phyloP scores from a whole-genome alignment of 192 early-diverging fungal species.

The Podila clonocystis region DNA sequence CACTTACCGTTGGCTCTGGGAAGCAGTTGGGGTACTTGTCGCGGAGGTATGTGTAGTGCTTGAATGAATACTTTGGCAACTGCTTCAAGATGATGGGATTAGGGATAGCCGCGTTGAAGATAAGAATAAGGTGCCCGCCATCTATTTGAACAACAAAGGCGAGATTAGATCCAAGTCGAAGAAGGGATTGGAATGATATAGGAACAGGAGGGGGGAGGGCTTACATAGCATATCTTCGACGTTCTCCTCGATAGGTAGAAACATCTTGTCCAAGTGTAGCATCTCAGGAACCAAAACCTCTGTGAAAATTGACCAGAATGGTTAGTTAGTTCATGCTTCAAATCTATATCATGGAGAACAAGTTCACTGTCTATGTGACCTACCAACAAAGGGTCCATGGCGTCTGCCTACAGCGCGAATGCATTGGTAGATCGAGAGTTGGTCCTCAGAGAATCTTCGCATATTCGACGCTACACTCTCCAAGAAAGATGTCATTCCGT shows the following conservation, averaged over 20 bases:
- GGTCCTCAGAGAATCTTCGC: conserved; percentile 74
- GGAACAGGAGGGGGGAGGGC: background rate
- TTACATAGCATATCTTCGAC: conserved; percentile 73
- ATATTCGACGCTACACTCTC: conserved; percentile 71
- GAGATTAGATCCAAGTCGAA: background rate
- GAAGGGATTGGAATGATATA: background rate
- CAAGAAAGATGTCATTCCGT: conserved; percentile 62
- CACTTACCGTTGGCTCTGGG: conserved; percentile 62
- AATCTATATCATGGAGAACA: background rate
- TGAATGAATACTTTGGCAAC: conserved; percentile 79
- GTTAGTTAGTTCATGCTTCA: too few species aligned
- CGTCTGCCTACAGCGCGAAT: conserved; percentile 70
- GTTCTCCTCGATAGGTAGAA: conserved; percentile 74
- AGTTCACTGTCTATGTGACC: background rate
- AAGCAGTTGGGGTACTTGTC: conserved; percentile 79
- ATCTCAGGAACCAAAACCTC: conserved; percentile 61
- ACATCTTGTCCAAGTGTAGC: conserved; percentile 73
- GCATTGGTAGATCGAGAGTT: conserved; percentile 72
- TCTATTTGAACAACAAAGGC: conserved; percentile 55
- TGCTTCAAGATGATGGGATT: conserved; percentile 60
- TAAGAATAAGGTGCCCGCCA: conserved; percentile 77
- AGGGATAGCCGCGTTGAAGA: conserved; percentile 75
- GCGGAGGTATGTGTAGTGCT: conserved; percentile 78
- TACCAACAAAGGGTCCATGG: conserved; percentile 67
- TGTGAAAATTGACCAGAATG: conserved; percentile 9